Percentiles rank a stretch among this genome's conserved stretches.
Conservation (phyloP, 2,329 filamentous ascomycete genomes). For the Sporothrix protearum region DNA sequence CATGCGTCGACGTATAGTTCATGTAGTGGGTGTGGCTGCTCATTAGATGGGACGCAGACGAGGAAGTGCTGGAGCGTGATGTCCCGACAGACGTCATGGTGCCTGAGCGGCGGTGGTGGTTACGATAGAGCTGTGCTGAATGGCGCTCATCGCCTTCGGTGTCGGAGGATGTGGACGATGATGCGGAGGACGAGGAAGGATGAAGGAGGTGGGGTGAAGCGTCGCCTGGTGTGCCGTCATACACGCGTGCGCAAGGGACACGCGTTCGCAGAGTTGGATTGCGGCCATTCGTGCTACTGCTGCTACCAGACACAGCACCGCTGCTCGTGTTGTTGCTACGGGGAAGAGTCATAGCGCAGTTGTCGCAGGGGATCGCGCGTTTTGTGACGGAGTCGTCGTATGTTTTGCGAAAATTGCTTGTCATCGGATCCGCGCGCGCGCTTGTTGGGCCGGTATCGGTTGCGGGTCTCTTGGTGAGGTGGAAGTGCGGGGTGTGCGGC, state of each 20-base stretch:
- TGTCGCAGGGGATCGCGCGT: slow-evolving; percentile 62
- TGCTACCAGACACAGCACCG: slow-evolving; percentile 4
- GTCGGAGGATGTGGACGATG: slow-evolving; percentile 44
- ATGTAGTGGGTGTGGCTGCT: slow-evolving; percentile 61
- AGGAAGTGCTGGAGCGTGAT: slow-evolving; percentile 54
- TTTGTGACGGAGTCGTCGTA: slow-evolving; percentile 64
- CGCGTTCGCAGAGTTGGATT: slow-evolving; percentile 59
- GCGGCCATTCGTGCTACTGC: slow-evolving; percentile 34
- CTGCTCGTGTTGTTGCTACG: slow-evolving; percentile 27
- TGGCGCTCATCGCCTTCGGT: slow-evolving; percentile 51
- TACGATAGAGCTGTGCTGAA: slow-evolving; percentile 26
- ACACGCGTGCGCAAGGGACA: slow-evolving; percentile 58
- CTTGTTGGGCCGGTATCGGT: background rate
- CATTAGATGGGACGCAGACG: slow-evolving; percentile 35
- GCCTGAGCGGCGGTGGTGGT: slow-evolving; percentile 40
- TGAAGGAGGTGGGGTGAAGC: slow-evolving; percentile 53
- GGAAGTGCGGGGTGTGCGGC: background rate
- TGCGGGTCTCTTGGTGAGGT: background rate
- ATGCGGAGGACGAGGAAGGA: slow-evolving; percentile 40
- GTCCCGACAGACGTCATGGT: slow-evolving; percentile 45
- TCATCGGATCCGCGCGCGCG: background rate
- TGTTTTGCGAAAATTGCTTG: slow-evolving; percentile 51
- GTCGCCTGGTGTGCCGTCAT: slow-evolving; percentile 41
- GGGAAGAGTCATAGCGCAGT: slow-evolving; percentile 64
- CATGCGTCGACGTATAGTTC: slow-evolving; percentile 66